A percentile compares a stretch with the other conserved stretches of the same genome.
These are phyloP conservation scores for Eucalyptus lansdowneana DNA, from an alignment of 345 rosid species.

Conservation along the genomic window DNA sequence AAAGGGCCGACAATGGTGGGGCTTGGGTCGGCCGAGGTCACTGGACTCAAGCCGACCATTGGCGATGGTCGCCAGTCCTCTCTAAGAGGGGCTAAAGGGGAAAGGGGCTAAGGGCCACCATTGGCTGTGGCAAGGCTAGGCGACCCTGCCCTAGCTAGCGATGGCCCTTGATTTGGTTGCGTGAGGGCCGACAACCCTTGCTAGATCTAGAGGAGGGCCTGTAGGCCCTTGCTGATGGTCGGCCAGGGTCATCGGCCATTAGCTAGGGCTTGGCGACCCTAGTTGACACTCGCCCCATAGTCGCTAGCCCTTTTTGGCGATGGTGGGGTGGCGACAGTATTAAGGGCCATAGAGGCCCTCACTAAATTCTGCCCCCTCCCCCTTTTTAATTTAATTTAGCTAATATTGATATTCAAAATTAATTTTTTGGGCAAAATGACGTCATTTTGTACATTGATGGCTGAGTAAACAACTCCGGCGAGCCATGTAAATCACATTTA, in stretches of 20 bases:
- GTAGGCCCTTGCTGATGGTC: accelerated
- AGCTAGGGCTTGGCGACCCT: accelerated
- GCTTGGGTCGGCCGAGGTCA: accelerated
- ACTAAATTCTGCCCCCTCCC: accelerated
- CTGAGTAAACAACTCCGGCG: accelerated
- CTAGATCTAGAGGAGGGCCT: too few relatives aligned
- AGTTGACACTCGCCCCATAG: accelerated
- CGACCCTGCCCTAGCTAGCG: accelerated
- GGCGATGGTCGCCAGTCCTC: accelerated
- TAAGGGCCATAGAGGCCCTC: accelerated
- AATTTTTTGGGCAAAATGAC: too few relatives aligned
- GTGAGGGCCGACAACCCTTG: accelerated
- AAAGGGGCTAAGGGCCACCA: accelerated
- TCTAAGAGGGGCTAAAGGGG: too few relatives aligned
- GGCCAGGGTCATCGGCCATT: accelerated
- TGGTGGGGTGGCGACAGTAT: accelerated
- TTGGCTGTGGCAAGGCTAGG: accelerated
- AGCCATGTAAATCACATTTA: too few relatives aligned
- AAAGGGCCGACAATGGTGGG: too few relatives aligned
- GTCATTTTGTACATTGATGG: too few relatives aligned
- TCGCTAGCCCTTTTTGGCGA: accelerated
- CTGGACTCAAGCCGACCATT: accelerated
- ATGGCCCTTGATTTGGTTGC: accelerated
- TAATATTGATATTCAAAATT: too few relatives aligned
- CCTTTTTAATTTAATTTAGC: too few relatives aligned